Percentiles rank a stretch among this genome's conserved stretches.
phyloP scores from a whole-genome alignment of 2,329 filamentous ascomycete genomes.

The Drechslerella dactyloides region DNA sequence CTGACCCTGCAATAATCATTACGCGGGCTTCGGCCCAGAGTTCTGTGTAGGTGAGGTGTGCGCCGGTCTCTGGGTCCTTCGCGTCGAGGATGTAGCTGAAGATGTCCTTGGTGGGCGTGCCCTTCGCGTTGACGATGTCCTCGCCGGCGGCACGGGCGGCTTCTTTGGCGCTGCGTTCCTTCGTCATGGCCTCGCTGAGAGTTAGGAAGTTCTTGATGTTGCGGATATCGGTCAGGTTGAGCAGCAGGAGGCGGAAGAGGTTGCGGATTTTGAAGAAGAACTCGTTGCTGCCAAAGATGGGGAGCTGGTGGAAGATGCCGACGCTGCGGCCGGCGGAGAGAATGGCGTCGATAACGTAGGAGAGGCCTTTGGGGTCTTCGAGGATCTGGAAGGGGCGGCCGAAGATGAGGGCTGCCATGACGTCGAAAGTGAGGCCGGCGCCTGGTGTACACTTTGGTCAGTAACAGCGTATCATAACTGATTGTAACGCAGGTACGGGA shows the following conservation, averaged over 20 bases:
- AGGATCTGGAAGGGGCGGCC: conserved; percentile 64
- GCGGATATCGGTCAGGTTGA: conserved; percentile 45
- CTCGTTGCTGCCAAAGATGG: conserved; percentile 19
- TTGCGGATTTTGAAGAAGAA: conserved; percentile 36
- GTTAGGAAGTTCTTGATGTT: conserved; percentile 39
- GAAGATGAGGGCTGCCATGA: conserved; percentile 63
- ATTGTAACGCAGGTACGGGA: neutral
- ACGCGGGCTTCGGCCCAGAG: conserved; percentile 75
- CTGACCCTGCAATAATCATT: conserved; percentile 62
- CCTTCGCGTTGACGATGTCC: conserved; percentile 64
- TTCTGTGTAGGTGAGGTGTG: conserved; percentile 70
- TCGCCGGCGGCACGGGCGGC: conserved; percentile 29
- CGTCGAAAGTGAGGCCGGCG: conserved; percentile 60
- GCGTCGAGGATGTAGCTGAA: conserved; percentile 77
- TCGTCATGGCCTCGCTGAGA: conserved; percentile 22
- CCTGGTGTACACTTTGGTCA: conserved; percentile 49
- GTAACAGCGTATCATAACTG: conserved; percentile 51
- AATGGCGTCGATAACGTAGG: conserved; percentile 57
- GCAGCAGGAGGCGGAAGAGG: conserved; percentile 20
- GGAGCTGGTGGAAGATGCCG: conserved; percentile 39
- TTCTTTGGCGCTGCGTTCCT: conserved; percentile 17
- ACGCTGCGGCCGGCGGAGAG: conserved; percentile 23
- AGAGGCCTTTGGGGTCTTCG: conserved; percentile 64
- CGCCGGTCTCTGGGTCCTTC: conserved; percentile 72
- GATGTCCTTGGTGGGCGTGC: conserved; percentile 73